Conservation (phyloP, 1,139 yeast species). For the Lodderomyces metapsilosis region DNA sequence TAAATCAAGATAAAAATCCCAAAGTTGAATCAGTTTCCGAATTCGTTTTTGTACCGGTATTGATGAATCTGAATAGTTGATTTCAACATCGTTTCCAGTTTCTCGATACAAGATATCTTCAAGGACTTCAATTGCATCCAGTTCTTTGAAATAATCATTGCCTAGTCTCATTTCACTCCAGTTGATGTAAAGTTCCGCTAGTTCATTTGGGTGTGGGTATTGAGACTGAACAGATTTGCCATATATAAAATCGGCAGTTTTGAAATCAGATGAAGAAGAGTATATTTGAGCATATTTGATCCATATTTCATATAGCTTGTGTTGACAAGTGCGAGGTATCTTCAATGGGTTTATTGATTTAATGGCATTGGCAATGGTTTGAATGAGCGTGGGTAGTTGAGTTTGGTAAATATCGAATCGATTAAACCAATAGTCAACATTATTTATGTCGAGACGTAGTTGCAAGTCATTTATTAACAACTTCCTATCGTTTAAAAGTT, state of each 20-base stretch:
- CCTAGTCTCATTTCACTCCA: slow-evolving; percentile 72
- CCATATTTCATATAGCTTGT: slow-evolving; percentile 62
- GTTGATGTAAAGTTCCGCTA: slow-evolving; percentile 63
- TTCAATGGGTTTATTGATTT: slow-evolving; percentile 63
- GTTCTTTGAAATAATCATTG: slow-evolving; percentile 43
- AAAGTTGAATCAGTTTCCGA: slow-evolving; percentile 60
- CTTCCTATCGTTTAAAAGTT: slow-evolving; percentile 53
- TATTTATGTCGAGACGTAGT: slow-evolving; percentile 60
- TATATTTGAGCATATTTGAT: slow-evolving; percentile 65
- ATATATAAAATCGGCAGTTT: slow-evolving; percentile 62
- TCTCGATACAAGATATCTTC: slow-evolving; percentile 44
- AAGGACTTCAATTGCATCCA: slow-evolving; percentile 53
- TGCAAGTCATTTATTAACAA: slow-evolving; percentile 63
- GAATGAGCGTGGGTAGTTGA: slow-evolving; percentile 42
- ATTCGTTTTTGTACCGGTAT: slow-evolving; percentile 57
- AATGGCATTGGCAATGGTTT: slow-evolving; percentile 66
- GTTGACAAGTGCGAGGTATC: slow-evolving; percentile 31
- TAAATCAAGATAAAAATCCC: slow-evolving; percentile 76
- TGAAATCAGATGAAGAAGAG: slow-evolving; percentile 51
- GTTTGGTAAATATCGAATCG: slow-evolving; percentile 41
- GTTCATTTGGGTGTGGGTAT: slow-evolving; percentile 58
- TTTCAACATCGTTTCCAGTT: slow-evolving; percentile 19
- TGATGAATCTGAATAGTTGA: slow-evolving; percentile 36
- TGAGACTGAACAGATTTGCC: slow-evolving; percentile 73
- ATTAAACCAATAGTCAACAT: slow-evolving; percentile 67